Percentiles rank a stretch among this genome's conserved stretches.
Conservation (phyloP, 2,329 filamentous ascomycete genomes). For the Ophiocordyceps australis region DNA sequence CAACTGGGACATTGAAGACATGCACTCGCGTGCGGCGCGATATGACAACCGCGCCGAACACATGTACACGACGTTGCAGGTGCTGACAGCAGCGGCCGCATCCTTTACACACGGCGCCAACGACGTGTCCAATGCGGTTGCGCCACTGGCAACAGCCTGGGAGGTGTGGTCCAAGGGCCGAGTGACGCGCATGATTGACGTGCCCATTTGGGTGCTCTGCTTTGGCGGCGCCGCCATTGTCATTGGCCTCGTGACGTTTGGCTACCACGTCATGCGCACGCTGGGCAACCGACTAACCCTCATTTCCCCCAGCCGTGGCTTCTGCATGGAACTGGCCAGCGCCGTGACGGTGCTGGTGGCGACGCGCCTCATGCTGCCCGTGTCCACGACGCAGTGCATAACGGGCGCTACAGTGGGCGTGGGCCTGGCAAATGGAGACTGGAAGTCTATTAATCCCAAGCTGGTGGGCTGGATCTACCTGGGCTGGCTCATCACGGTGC, state of each 20-base stretch:
- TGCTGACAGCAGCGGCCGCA: slow-evolving; percentile 32
- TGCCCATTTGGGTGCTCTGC: slow-evolving; percentile 30
- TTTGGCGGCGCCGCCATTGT: slow-evolving; percentile 28
- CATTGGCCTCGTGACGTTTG: slow-evolving; percentile 42
- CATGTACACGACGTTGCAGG: slow-evolving; percentile 27
- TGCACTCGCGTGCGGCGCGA: slow-evolving; percentile 28
- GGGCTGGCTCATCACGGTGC: slow-evolving; percentile 32
- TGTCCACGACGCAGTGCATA: slow-evolving; percentile 35
- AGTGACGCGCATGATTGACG: slow-evolving; percentile 15
- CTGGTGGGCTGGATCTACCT: slow-evolving; percentile 26
- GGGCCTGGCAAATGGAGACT: slow-evolving; percentile 29
- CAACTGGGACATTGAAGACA: slow-evolving; percentile 25
- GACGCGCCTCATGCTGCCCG: slow-evolving; percentile 28
- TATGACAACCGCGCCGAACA: slow-evolving; percentile 35
- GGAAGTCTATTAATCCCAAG: slow-evolving; percentile 28
- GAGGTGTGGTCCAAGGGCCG: slow-evolving; percentile 25
- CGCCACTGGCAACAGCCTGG: slow-evolving; percentile 33
- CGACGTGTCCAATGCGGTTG: slow-evolving; percentile 33
- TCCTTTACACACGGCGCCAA: slow-evolving; percentile 39
- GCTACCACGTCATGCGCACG: slow-evolving; percentile 43
- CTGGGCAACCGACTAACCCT: slow-evolving; percentile 36
- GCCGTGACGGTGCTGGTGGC: slow-evolving; percentile 35
- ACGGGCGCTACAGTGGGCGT: slow-evolving; percentile 31
- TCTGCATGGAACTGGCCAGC: slow-evolving; percentile 30
- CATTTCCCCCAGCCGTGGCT: slow-evolving; percentile 32